Evolutionary conservation across 2,329 filamentous ascomycete species (phyloP), one percentile per base, ranked within the genome.

Genomic region (Gyromitra esculenta): DNA sequence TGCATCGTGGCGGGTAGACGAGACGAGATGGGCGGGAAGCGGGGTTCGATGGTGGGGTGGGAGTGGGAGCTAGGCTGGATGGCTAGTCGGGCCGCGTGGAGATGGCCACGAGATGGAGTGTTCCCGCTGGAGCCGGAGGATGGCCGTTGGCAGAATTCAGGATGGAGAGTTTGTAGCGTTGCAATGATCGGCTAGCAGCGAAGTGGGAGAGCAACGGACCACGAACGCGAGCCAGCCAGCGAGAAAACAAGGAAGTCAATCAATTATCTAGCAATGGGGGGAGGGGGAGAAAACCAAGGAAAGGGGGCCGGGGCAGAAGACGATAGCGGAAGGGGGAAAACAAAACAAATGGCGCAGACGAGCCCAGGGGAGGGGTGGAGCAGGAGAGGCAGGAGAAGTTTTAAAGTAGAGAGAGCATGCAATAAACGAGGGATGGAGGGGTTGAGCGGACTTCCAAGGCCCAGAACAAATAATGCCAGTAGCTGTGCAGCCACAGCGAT

Each of bases 381-480:
- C 39, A 48, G 21, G 64, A 48, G n/a, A 35, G 41, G 56, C 31
- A 74, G 13, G 59, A 71, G 66, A 70, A 70, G 65, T 59, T 63
- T 57, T 75, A 64, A 75, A 68, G 68, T 37, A 48, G 25, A 74
- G 60, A 54, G 72, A 75, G 66, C n/a, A 25, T 74, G 65, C 62
- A 54, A n/a, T 39, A 62, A 63, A 57, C 39, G 50, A 59, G n/a
- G 11, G 63, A 54, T 54, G 37, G 65, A 75, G 65, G 72, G 64
- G 63, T 74, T 65, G 50, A 73, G 59, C 60, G 68, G 59, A 63
- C 52, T 73, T 43, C 70, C 39, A 73, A 67, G 70, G 48, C 72
- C 43, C 65, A 70, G 70, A 75, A 74, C 64, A 70, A 74, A 74
- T 45, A 15, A 63, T 35, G 63, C 50, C 54, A 67, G 52, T 41